Evolutionary conservation across 257 asterid genomes (phyloP).

Genomic region (Solanum pennellii): DNA sequence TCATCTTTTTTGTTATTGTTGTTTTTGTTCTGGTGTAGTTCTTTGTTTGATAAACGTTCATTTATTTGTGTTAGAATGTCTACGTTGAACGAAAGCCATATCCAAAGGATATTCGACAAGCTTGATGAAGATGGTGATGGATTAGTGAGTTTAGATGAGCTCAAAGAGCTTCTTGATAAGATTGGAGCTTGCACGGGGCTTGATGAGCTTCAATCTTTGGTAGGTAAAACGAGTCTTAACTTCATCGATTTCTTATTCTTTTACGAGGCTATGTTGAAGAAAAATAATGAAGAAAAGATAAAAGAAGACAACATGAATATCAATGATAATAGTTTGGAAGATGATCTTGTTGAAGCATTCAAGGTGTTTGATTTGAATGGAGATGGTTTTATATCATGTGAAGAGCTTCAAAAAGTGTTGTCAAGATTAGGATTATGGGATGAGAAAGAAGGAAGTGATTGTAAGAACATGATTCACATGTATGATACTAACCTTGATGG

Average conservation of each 20-base stretch:
- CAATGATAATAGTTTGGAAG: not conserved
- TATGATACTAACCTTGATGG: conserved; percentile 54
- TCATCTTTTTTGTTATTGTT: not conserved
- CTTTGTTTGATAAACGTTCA: not conserved
- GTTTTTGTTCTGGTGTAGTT: too few relatives aligned
- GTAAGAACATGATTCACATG: conserved; percentile 25
- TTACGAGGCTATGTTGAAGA: conserved; percentile 9
- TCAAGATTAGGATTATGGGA: conserved; percentile 26
- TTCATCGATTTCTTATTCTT: conserved; percentile 19
- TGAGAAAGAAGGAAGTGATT: conserved; percentile 14
- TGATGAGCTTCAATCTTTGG: conserved; percentile 10
- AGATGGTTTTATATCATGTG: conserved; percentile 23
- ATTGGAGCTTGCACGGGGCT: conserved; percentile 3
- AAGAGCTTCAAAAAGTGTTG: conserved; percentile 16
- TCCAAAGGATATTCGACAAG: conserved; percentile 6
- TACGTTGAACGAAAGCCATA: not conserved
- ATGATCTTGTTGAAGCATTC: conserved; percentile 20
- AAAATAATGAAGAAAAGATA: not conserved
- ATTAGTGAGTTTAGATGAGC: conserved; percentile 16
- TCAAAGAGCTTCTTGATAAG: conserved; percentile 11
- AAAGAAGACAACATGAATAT: not conserved
- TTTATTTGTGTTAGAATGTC: not conserved
- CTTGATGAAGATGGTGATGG: conserved; percentile 25
- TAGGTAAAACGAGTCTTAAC: conserved; percentile 14
- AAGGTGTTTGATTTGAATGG: conserved; percentile 20